Base-by-base conservation (phyloP, 202 grass and related monocot genomes). In the Elaeis oleifera region DNA sequence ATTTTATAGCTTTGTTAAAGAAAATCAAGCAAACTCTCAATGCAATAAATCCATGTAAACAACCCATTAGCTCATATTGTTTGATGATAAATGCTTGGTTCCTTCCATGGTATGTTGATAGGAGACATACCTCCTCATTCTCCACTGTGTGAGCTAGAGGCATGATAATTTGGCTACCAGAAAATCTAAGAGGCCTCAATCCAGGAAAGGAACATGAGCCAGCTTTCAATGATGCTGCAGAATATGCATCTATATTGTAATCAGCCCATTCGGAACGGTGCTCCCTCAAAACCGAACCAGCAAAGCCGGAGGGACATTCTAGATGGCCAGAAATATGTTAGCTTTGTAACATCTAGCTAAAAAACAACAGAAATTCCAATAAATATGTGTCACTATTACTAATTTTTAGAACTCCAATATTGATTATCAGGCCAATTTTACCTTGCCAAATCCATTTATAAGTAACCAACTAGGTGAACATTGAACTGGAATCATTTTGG, bases 191-290 rank as follows among this genome's bases (percentile, higher is more conserved):
- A 15, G 94, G 82, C 9, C 72, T 78, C 69, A 81, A 49, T 24
- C 84, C 94, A 61, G 84, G 79, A 76, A 89, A 81, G 54, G 76
- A 80, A 65, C 81, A 84, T 6, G 70, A 57, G 55, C 69, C 79
- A 39, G 77, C 69, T 61, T 97, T 97, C 28, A 89, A 27, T 54
- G 87, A 65, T 67, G 88, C 77, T 72, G 88, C 88, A 68, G 79
- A 92, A 69, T 92, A 97, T 2, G 88, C 84, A 81, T 97, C 94
- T 62, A 97, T 69, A 61, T 77, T 92, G 74, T 97, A 97, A 84
- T 97, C 94, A 23, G 88, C 94, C 94, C 94, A 97, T 72, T 97
- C 94, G 39, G 94, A 92, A 50, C 94, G 78, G 72, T 92, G 88
- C 60, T 97, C 94, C 85, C 94, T 92, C 70, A 97, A 52, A 97